Conservation (phyloP, 2,329 filamentous ascomycete genomes). For the Botrytis tulipae region DNA sequence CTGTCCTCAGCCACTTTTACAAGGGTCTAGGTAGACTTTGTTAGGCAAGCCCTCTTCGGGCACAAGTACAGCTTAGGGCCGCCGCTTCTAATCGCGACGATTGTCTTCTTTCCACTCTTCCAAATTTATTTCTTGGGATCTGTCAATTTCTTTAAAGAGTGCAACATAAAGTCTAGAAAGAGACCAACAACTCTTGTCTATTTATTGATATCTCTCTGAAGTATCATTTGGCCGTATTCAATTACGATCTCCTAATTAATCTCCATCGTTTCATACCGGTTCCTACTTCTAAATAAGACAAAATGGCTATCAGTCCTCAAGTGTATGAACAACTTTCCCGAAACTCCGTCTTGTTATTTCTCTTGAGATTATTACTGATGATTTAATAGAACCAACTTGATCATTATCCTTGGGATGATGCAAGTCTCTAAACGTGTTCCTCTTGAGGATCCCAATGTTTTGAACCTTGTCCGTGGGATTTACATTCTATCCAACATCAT, state of each 20-base stretch:
- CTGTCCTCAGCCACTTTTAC: conserved; percentile 18
- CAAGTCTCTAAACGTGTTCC: conserved; percentile 94
- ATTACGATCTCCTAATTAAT: conserved; percentile 22
- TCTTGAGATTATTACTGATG: conserved; percentile 23
- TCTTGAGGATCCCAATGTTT: conserved; percentile 80
- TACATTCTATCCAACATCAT: conserved; percentile 71
- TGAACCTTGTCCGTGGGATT: conserved; percentile 61
- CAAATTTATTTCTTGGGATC: conserved; percentile 8
- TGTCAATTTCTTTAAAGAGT: conserved; percentile 6
- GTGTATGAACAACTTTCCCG: conserved; percentile 57
- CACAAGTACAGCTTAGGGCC: conserved; percentile 5
- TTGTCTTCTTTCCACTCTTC: conserved; percentile 3
- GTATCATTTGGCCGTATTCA: conserved; percentile 26
- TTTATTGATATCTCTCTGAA: neutral
- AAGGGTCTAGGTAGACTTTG: neutral
- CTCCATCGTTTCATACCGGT: neutral
- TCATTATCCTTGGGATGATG: conserved; percentile 97
- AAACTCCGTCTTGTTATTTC: conserved; percentile 22
- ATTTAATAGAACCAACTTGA: conserved; percentile 73
- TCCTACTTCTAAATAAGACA: conserved; percentile 38
- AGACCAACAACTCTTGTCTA: neutral
- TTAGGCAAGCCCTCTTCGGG: neutral
- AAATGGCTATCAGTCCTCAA: conserved; percentile 64
- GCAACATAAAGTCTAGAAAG: neutral
- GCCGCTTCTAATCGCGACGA: conserved; percentile 20